Percentiles rank a stretch among this genome's conserved stretches.
Evolutionary conservation across 306 rosid genomes (phyloP).

Genomic region (Coriaria nepalensis): DNA sequence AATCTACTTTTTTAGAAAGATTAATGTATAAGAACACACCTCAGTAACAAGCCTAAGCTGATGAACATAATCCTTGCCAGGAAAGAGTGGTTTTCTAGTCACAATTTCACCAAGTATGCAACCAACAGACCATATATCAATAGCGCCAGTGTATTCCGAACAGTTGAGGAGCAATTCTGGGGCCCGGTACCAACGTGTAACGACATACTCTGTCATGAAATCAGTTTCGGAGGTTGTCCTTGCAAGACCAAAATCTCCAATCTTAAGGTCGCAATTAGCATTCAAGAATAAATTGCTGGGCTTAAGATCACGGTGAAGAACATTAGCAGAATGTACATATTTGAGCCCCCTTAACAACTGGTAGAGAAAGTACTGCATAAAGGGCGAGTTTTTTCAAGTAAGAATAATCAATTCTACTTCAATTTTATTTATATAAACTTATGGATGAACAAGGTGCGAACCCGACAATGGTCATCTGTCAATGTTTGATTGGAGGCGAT

Average conservation of each 20-base stretch:
- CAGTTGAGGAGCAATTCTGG: constrained; percentile 91
- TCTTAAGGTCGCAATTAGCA: constrained; percentile 95
- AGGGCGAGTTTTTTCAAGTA: constrained; percentile 2
- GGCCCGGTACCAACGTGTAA: constrained; percentile 96
- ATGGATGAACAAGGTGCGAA: constrained; percentile 23
- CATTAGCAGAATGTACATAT: constrained; percentile 82
- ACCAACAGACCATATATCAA: constrained; percentile 97
- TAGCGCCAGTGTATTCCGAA: constrained; percentile 91
- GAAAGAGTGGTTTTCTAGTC: constrained; percentile 79
- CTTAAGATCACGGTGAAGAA: constrained; percentile 91
- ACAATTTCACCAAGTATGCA: constrained; percentile 92
- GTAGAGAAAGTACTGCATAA: constrained; percentile 76
- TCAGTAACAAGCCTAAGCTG: constrained; percentile 88
- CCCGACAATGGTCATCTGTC: constrained; percentile 97
- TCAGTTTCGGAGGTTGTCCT: constrained; percentile 98
- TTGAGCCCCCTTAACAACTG: constrained; percentile 92
- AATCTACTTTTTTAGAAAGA: not conserved
- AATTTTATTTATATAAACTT: constrained; percentile 10
- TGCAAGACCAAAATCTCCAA: constrained; percentile 95
- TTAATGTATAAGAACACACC: constrained; percentile 25
- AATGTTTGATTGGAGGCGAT: constrained; percentile 72
- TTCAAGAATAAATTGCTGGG: constrained; percentile 89
- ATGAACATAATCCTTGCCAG: constrained; percentile 93
- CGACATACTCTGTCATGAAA: constrained; percentile 97
- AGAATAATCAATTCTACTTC: not conserved